Evolutionary conservation across 306 rosid species (phyloP).

Genomic region (Alnus glutinosa): DNA sequence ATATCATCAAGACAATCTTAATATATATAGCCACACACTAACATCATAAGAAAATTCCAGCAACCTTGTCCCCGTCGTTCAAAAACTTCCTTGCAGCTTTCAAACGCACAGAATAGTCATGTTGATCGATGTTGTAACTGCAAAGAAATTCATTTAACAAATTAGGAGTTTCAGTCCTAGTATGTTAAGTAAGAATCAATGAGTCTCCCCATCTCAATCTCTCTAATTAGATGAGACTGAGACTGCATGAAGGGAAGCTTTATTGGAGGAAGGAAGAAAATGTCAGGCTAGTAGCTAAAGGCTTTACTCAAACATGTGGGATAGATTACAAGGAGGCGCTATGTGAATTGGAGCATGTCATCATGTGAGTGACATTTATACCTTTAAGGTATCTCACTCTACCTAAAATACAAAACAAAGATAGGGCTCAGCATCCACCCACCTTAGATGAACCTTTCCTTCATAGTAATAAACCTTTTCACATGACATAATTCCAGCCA

Average conservation of each 20-base stretch:
- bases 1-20: slow-evolving; percentile 1
- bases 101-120: slow-evolving; percentile 97
- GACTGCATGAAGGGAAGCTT: too few relatives aligned
- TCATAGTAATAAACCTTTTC: slow-evolving; percentile 14
- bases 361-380: not conserved
- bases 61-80: slow-evolving; percentile 95
- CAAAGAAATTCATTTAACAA: slow-evolving; percentile 18
- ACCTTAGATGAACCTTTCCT: not conserved
- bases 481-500: not conserved
- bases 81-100: slow-evolving; percentile 91
- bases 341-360: not conserved
- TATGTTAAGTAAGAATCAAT: too few relatives aligned
- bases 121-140: slow-evolving; percentile 96
- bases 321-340: not conserved
- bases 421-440: not conserved
- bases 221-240: too few relatives aligned
- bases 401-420: not conserved
- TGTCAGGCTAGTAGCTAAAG: too few relatives aligned
- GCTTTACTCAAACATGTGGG: not conserved
- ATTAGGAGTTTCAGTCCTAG: too few relatives aligned
- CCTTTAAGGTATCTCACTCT: slow-evolving; percentile 9
- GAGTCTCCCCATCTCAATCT: too few relatives aligned
- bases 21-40: not conserved
- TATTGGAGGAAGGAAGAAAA: too few relatives aligned
- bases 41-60: slow-evolving; percentile 16